These are phyloP conservation scores for Cordyceps javanica DNA, from an alignment of 2,329 filamentous ascomycete species.

Conservation along the genomic window DNA sequence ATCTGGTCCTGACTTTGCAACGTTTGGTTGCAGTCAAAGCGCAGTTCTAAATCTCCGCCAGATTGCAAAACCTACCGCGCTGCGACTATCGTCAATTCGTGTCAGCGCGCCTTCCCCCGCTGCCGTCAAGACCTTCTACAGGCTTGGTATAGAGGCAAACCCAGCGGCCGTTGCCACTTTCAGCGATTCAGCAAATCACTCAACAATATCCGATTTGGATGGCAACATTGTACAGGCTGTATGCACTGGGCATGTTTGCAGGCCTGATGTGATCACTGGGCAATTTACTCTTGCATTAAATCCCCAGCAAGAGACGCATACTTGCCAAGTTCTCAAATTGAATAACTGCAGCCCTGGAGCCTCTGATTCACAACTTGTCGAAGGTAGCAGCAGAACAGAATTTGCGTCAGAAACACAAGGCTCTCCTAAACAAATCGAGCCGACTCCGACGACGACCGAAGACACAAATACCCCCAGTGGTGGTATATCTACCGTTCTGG, in stretches of 20 bases:
- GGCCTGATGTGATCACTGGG: slow-evolving; percentile 24
- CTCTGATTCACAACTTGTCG: neutral
- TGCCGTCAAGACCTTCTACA: slow-evolving; percentile 66
- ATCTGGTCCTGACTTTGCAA: neutral
- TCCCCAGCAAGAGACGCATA: neutral
- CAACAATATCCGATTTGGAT: slow-evolving; percentile 69
- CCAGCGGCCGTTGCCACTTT: slow-evolving; percentile 36
- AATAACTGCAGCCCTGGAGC: neutral
- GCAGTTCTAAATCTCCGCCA: slow-evolving; percentile 42
- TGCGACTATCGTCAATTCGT: slow-evolving; percentile 46
- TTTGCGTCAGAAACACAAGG: neutral
- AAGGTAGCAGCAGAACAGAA: neutral
- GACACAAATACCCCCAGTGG: neutral
- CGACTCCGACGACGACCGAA: neutral
- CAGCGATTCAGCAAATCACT: slow-evolving; percentile 20
- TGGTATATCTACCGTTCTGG: slow-evolving; percentile 52
- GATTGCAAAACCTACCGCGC: slow-evolving; percentile 31
- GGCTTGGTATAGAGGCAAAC: slow-evolving; percentile 58
- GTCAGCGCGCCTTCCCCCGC: slow-evolving; percentile 62
- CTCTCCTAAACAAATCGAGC: neutral
- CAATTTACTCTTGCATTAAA: neutral
- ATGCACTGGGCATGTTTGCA: slow-evolving; percentile 23
- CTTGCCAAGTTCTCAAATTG: neutral
- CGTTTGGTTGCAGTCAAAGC: slow-evolving; percentile 13
- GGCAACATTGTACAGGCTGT: slow-evolving; percentile 80